Percentiles rank a stretch among this genome's conserved stretches.
These are phyloP conservation scores for Colletotrichum melonis DNA, from an alignment of 2,329 filamentous ascomycete genomes.

Conservation along the genomic window DNA sequence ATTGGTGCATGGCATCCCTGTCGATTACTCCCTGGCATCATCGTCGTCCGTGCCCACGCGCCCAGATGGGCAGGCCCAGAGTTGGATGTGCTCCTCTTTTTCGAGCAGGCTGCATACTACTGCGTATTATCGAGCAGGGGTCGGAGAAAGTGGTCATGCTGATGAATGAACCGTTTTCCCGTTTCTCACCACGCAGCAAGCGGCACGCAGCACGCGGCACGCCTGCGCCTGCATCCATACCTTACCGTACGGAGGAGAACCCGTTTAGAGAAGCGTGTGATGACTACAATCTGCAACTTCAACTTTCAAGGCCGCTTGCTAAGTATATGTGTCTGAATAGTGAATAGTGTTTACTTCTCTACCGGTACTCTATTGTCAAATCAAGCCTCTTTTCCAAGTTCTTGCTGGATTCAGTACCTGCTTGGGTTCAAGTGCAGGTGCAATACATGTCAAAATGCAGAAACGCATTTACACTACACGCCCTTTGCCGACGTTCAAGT, in stretches of 20 bases:
- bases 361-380: neutral
- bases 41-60: conserved; percentile 14
- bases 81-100: conserved; percentile 16
- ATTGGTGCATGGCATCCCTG: conserved; percentile 7
- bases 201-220: neutral
- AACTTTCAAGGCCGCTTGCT: too few species aligned
- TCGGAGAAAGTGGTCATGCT: conserved; percentile 15
- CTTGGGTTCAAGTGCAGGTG: too few species aligned
- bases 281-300: neutral
- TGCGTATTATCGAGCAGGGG: conserved; percentile 6
- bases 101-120: conserved; percentile 20
- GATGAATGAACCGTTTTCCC: conserved; percentile 4
- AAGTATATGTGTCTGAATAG: too few species aligned
- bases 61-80: conserved; percentile 12
- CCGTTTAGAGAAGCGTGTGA: neutral
- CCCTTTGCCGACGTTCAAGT: neutral
- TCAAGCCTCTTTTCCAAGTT: too few species aligned
- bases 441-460: neutral
- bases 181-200: neutral
- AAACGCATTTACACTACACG: neutral
- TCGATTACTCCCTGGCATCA: conserved; percentile 11
- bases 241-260: neutral
- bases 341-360: neutral
- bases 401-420: too few species aligned
- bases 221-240: neutral